Evolutionary conservation across 2,329 filamentous ascomycete genomes (phyloP), one percentile per base, ranked within the genome.

Genomic region (Chalara sp.): DNA sequence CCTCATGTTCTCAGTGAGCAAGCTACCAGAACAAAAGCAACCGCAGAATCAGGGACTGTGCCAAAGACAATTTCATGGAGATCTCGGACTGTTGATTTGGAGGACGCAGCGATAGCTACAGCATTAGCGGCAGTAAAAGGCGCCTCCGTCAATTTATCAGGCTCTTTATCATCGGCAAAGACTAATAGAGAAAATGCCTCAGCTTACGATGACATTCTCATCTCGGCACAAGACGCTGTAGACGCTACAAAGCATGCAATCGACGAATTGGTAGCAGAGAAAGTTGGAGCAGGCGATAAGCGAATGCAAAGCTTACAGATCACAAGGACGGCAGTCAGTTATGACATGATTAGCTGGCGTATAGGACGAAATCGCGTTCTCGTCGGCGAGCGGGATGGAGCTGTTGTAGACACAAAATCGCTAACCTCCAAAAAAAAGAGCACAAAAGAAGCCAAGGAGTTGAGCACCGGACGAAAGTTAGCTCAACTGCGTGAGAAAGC

Each of bases 231-330:
- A 68, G 92, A 99, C 65, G 89, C 89, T 3, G 89, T 92, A 21
- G 93, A 99, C 69, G 89, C 90, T 5, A 93, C 91, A 1, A 95
- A 96, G 68, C 84, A 87, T 60, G 90, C 90, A 8, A 95, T 96
- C 53, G 92, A 97, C 58, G 93, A 97, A 67, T 74, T 96, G 51
- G 80, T 81, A 47, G 83, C 80, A 53, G 93, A 99, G 66, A 87
- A 89, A 1, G 81, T 96, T 11, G 80, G 88, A 28, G 87, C 89
- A 65, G 84, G 89, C 51, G 92, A 99, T 63, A 72, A 81, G 35
- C 82, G 89, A 51, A 90, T 99, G 83, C 93, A 99, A 70, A 84
- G 90, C 60, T 73, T 99, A 44, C 91, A 96, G 59, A 86, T 99
- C 52, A 95, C 91, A 4, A 86, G 87, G 54, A 95, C 95, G 0